phyloP scores from a whole-genome alignment of 352 stramenopile species.

The Pythium diclinum region DNA sequence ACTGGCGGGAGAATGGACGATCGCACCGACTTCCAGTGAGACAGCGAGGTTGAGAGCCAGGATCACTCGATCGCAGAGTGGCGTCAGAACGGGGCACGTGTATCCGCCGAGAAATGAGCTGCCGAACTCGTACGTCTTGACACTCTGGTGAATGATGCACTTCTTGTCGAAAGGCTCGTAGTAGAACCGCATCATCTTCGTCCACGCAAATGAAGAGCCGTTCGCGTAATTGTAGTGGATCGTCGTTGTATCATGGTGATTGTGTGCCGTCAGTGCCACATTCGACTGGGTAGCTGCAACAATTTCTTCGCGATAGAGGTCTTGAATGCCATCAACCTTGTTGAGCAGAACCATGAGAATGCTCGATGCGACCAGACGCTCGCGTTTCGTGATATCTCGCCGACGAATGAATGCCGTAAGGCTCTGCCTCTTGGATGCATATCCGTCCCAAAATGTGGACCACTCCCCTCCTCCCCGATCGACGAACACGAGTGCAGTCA shows the following conservation, averaged over 20 bases:
- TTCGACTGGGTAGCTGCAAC: background rate
- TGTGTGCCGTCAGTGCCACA: constrained; percentile 13
- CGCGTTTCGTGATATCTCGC: constrained; percentile 28
- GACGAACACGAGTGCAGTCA: constrained; percentile 36
- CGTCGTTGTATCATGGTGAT: constrained; percentile 28
- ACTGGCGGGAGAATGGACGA: constrained; percentile 33
- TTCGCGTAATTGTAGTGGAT: constrained; percentile 45
- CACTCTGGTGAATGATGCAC: constrained; percentile 50
- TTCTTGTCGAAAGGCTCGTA: constrained; percentile 57
- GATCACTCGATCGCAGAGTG: constrained; percentile 55
- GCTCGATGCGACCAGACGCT: constrained; percentile 38
- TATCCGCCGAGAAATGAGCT: constrained; percentile 57
- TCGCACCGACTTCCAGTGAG: constrained; percentile 45
- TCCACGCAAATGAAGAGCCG: constrained; percentile 55
- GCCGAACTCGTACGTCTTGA: constrained; percentile 63
- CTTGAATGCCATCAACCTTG: constrained; percentile 37
- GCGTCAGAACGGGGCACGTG: constrained; percentile 42
- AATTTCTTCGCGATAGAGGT: constrained; percentile 43
- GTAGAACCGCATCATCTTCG: constrained; percentile 57
- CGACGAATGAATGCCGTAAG: constrained; percentile 40
- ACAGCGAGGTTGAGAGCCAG: constrained; percentile 55
- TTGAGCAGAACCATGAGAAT: constrained; percentile 55
- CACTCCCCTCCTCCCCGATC: constrained; percentile 41
- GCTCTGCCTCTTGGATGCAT: constrained; percentile 45
- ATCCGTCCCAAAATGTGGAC: constrained; percentile 47